Evolutionary conservation across 805 yeast genomes (phyloP), one percentile per base, ranked within the genome.

Genomic region (Wickerhamiella qilinensis): DNA sequence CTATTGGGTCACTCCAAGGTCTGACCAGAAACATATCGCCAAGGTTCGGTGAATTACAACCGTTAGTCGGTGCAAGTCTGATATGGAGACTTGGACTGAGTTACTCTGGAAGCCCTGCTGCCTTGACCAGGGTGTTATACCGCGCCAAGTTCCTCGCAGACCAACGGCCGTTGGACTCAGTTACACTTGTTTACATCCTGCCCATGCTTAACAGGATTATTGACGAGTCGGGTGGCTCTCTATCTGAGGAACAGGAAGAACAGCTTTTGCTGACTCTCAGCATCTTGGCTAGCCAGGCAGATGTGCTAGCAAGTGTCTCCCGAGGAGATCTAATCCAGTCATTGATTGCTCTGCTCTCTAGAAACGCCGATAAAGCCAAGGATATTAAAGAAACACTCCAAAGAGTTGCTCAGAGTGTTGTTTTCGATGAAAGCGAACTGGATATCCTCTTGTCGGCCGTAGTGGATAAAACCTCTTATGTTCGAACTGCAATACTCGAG

Each of bases 231-330:
- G 15, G 29, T n/a, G 58, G 47, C 11, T 49, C 45, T 5, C 39
- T 48, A 24, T 36, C 28, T 16, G 88, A 83, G 39, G 94, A 82
- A n/a, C 85, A 80, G 52, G 95, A 86, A 56, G 96, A 85, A 54
- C 88, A 82, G 49, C 62, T 85, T 36, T 57, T 80, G 36, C 61
- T 88, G 41, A 79, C 88, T 0, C 57, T 86, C 48, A 93, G 82
- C 50, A 74, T 85, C 30, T 63, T 88, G 11, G 47, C 57, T 1
- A 39, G 65, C 75, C 30, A 68, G 69, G 53, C 63, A 7, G 55
- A 46, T n/a, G 55, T 49, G 16, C 46, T 91, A 52, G 73, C 71
- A 1, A 73, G 82, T 40, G 38, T 50, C 8, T 93, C 94, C 16
- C 71, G 96, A 52, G 59, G 65, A 3, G 67, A 71, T 4, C 70